Base-by-base conservation (phyloP, 768 basidiomycete genomes). In the Holtermanniella nyarrowii region DNA sequence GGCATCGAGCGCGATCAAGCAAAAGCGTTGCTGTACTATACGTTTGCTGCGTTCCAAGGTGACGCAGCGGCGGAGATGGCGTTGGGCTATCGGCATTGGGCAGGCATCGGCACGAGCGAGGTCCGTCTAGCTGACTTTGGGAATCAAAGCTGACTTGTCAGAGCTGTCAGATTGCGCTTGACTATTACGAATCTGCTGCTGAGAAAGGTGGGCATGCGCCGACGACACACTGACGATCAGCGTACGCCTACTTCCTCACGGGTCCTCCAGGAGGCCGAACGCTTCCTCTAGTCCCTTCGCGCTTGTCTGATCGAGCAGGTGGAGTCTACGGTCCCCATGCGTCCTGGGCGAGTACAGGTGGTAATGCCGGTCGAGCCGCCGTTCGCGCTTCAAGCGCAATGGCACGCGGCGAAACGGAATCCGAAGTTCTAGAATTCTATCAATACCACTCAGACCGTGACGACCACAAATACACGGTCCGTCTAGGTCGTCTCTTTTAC, bases 251-350 rank as follows among this genome's bases (percentile, higher is more conserved):
- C 50, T 95, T 85, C 69, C 65, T 82, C 31, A 78, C 84, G 1
- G 93, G 95, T 5, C 89, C 95, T 21, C 88, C 90, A 2, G 91
- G 90, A 4, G 95, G 95, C 3, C 77, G 81, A 10, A 86, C 86
- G 0, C 75, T 99, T 2, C 87, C 89, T 0, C 80, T 85, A 44
- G 83, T 85, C 0, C 76, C 86, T 16, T 84, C 86, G 0, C 77
- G 83, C 4, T 74, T 97, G 2, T 93, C 91, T 1, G 95, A 97
- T 71, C 77, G 93, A 3, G 81, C 76, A 7, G 95, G 93, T 14
- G 95, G 95, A 4, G 80, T 87, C n/a, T 97, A 85, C 65, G 95
- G 95, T 2, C 85, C 86, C 14, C 90, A 93, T 44, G 88, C 93
- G 2, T 91, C 88, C 52, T 87, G 89, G 46, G 88, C 89, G 5